Evolutionary conservation across 495 filamentous ascomycete species (phyloP).

Genomic region (Neurospora sublineolata): DNA sequence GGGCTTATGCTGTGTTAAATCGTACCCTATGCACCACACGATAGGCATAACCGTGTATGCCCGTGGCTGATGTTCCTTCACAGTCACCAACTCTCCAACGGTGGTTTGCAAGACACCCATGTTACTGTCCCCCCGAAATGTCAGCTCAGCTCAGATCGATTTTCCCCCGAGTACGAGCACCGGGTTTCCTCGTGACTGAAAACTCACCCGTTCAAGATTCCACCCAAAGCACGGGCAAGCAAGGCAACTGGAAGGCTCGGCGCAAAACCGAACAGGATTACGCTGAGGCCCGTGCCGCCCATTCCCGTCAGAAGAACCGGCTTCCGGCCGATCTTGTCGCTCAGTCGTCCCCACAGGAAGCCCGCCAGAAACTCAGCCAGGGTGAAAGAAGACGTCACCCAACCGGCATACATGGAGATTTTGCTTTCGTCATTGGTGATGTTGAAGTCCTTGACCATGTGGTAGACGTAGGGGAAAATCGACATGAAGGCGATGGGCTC

Average conservation of each 20-base stretch:
- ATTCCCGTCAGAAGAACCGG: conserved; percentile 82
- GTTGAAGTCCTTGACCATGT: conserved; percentile 88
- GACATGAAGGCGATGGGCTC: conserved; percentile 99
- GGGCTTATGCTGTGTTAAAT: neutral
- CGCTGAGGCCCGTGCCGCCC: conserved; percentile 82
- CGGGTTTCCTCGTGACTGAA: neutral
- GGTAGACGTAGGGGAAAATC: conserved; percentile 97
- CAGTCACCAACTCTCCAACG: conserved; percentile 81
- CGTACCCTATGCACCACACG: conserved; percentile 87
- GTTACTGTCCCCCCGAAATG: conserved; percentile 41
- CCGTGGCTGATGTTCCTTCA: conserved; percentile 81
- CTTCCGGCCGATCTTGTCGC: conserved; percentile 86
- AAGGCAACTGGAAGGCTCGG: conserved; percentile 73
- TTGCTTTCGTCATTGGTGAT: conserved; percentile 65
- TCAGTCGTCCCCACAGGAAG: conserved; percentile 84
- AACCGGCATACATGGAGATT: conserved; percentile 85
- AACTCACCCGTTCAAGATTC: conserved; percentile 80
- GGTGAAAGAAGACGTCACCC: conserved; percentile 94
- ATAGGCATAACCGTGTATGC: conserved; percentile 97
- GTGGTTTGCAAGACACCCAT: conserved; percentile 93
- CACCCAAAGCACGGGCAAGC: conserved; percentile 78
- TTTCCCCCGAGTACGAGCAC: neutral
- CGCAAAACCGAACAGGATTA: conserved; percentile 87
- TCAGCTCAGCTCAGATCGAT: conserved; percentile 6
- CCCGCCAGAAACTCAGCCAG: conserved; percentile 89